phyloP scores from a whole-genome alignment of 2,329 filamentous ascomycete species.

The Penicillium sp. region DNA sequence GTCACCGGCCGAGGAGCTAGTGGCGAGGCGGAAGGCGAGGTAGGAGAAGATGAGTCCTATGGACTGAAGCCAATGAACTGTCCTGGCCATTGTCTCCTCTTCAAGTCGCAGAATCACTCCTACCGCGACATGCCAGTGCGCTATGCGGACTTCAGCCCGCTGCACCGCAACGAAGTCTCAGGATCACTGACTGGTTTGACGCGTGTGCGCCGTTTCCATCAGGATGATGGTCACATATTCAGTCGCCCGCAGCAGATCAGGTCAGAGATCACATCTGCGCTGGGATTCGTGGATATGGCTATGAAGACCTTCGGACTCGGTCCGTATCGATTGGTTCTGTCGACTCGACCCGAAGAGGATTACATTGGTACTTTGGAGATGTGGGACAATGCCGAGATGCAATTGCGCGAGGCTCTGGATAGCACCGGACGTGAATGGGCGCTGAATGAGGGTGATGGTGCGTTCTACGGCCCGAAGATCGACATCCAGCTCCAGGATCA shows the following conservation, averaged over 20 bases:
- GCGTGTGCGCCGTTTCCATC: slow-evolving; percentile 81
- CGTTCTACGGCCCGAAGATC: slow-evolving; percentile 92
- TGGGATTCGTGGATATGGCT: slow-evolving; percentile 70
- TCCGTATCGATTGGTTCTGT: slow-evolving; percentile 72
- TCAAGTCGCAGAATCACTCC: slow-evolving; percentile 68
- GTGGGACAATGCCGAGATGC: slow-evolving; percentile 70
- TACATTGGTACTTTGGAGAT: slow-evolving; percentile 73
- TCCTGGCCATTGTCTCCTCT: slow-evolving; percentile 82
- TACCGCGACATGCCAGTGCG: slow-evolving; percentile 80
- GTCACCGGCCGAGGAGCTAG: slow-evolving; percentile 58
- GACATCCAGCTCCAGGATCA: slow-evolving; percentile 79
- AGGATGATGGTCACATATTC: slow-evolving; percentile 90
- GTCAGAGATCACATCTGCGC: slow-evolving; percentile 69
- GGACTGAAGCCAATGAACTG: slow-evolving; percentile 93
- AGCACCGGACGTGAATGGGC: slow-evolving; percentile 67
- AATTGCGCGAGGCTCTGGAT: slow-evolving; percentile 63
- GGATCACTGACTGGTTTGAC: slow-evolving; percentile 79
- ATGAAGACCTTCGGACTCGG: slow-evolving; percentile 70
- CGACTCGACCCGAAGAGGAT: slow-evolving; percentile 71
- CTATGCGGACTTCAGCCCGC: slow-evolving; percentile 80
- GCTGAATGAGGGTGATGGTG: slow-evolving; percentile 78
- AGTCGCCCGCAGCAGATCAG: slow-evolving; percentile 74
- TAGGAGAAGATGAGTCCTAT: slow-evolving; percentile 66
- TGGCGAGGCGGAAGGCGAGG: slow-evolving; percentile 42
- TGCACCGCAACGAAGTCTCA: slow-evolving; percentile 86